These are phyloP conservation scores for Aotearoamyces nothofagi DNA, from an alignment of 2,329 filamentous ascomycete genomes.

Conservation along the genomic window DNA sequence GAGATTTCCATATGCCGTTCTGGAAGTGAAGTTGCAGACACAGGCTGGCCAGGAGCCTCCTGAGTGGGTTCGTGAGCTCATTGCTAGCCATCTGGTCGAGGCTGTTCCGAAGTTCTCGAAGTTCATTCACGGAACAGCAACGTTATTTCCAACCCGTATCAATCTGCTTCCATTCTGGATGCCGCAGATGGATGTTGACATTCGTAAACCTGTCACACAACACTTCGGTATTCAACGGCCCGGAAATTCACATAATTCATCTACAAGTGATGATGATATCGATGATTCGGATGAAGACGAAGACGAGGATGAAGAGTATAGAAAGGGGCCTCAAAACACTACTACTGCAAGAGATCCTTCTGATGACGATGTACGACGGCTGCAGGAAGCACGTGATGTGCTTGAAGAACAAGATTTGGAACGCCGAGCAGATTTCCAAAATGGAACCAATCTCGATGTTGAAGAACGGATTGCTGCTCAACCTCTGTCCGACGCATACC, in stretches of 20 bases:
- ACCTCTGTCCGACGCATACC: slow-evolving; percentile 54
- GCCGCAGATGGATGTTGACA: slow-evolving; percentile 96
- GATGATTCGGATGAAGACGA: slow-evolving; percentile 57
- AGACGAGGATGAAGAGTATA: slow-evolving; percentile 45
- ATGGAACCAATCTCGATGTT: slow-evolving; percentile 44
- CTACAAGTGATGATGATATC: slow-evolving; percentile 64
- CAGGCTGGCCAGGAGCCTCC: slow-evolving; percentile 90
- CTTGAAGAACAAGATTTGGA: slow-evolving; percentile 12
- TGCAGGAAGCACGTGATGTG: slow-evolving; percentile 8
- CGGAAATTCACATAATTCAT: slow-evolving; percentile 57
- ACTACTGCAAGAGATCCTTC: slow-evolving; percentile 7
- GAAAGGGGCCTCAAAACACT: slow-evolving; percentile 7
- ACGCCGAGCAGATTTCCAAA: slow-evolving; percentile 6
- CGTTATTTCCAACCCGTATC: slow-evolving; percentile 74
- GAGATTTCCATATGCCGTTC: slow-evolving; percentile 86
- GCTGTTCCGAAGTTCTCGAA: slow-evolving; percentile 99
- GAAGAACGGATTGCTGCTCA: slow-evolving; percentile 66
- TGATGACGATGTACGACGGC: slow-evolving; percentile 9
- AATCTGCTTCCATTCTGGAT: slow-evolving; percentile 91
- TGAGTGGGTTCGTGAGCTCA: slow-evolving; percentile 90
- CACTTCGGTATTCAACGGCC: slow-evolving; percentile 82
- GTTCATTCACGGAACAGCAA: slow-evolving; percentile 91
- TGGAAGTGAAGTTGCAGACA: slow-evolving; percentile 96
- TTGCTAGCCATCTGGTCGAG: slow-evolving; percentile 86
- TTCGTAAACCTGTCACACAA: slow-evolving; percentile 79